Evolutionary conservation across 2,329 filamentous ascomycete genomes (phyloP).

Genomic region (Paecilomyces niveus): DNA sequence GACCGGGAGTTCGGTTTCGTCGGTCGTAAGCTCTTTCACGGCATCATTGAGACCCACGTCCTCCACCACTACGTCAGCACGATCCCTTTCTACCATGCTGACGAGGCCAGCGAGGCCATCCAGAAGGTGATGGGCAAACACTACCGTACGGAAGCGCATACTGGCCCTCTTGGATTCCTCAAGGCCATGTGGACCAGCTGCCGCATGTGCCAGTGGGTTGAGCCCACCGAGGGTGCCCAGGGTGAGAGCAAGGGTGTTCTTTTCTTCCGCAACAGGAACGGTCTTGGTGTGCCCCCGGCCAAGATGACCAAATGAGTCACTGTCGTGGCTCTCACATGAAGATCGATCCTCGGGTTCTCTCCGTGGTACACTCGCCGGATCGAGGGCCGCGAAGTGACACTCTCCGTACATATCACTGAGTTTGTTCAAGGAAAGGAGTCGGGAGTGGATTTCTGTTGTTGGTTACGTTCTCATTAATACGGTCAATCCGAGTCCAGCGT

Average conservation of each 20-base stretch:
- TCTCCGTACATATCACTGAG: constrained; percentile 1
- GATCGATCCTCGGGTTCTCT: constrained; percentile 3
- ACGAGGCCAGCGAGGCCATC: constrained; percentile 91
- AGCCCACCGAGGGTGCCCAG: constrained; percentile 74
- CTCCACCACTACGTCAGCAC: constrained; percentile 95
- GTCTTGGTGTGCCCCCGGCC: constrained; percentile 59
- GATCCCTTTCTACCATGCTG: constrained; percentile 95
- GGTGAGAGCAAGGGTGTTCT: constrained; percentile 78
- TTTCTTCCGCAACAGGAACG: constrained; percentile 94
- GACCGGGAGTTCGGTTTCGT: constrained; percentile 97
- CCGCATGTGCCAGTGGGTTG: constrained; percentile 93
- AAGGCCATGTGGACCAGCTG: constrained; percentile 72
- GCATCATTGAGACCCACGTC: constrained; percentile 96
- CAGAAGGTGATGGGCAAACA: constrained; percentile 91
- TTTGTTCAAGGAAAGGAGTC: background rate
- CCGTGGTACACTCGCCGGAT: constrained; percentile 17
- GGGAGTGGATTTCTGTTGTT: background rate
- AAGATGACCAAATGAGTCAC: constrained; percentile 25
- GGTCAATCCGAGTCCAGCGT: background rate
- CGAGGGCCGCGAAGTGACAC: constrained; percentile 13
- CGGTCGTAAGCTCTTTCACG: constrained; percentile 82
- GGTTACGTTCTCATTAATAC: background rate
- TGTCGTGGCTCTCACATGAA: background rate
- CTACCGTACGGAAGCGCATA: constrained; percentile 77
- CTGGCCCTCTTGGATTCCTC: constrained; percentile 75